Conservation (phyloP, 176 grass and related monocot species). For the Eremochloa ophiuroides region DNA sequence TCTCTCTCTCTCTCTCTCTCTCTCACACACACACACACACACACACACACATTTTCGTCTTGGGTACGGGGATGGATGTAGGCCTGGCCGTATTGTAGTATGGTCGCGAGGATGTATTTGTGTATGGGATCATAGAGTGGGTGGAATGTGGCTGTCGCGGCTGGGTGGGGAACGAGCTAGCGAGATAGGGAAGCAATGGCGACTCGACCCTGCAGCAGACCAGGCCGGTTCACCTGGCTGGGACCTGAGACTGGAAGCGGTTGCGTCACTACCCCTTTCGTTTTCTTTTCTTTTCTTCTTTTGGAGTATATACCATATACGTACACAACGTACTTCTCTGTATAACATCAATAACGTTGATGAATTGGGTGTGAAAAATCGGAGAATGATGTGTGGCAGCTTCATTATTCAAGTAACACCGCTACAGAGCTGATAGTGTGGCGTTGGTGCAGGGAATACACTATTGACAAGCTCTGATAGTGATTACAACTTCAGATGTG, state of each 20-base stretch:
- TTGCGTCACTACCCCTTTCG: constrained; percentile 1
- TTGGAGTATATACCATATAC: neutral
- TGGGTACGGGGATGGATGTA: constrained; percentile 7
- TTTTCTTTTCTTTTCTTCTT: neutral
- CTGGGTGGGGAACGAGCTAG: constrained; percentile 1
- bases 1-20: neutral
- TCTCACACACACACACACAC: no score
- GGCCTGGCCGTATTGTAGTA: neutral
- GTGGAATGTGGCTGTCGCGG: constrained; percentile 20
- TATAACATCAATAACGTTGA: neutral
- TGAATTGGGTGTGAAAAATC: neutral
- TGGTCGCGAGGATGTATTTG: constrained; percentile 2
- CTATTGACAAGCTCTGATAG: neutral
- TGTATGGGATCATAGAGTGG: constrained; percentile 18
- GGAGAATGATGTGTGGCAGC: neutral
- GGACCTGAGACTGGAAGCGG: neutral
- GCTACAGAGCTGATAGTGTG: neutral
- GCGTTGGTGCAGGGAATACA: neutral
- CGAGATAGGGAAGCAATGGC: constrained; percentile 37
- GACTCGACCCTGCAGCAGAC: neutral
- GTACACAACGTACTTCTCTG: no score
- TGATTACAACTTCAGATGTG: neutral
- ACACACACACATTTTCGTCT: neutral
- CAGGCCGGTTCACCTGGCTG: neutral
- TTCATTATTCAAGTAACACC: neutral